phyloP scores from a whole-genome alignment of 257 asterid species.

The Solanum pennellii region DNA sequence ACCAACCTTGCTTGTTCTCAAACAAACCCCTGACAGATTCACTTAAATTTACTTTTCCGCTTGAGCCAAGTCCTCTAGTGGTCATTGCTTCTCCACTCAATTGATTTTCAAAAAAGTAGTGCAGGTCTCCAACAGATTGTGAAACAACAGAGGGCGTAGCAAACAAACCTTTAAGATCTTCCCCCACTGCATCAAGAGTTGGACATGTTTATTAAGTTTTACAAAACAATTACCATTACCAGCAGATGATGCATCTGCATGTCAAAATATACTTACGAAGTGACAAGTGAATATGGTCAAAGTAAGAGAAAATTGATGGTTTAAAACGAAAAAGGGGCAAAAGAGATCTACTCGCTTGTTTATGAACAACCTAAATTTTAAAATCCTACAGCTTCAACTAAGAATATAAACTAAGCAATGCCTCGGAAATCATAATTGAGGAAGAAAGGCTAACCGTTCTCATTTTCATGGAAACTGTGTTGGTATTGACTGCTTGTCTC shows the following conservation, averaged over 20 bases:
- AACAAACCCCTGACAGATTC: neutral
- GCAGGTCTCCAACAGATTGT: neutral
- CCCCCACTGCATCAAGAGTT: neutral
- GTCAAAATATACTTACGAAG: neutral
- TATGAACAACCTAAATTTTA: neutral
- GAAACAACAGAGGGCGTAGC: neutral
- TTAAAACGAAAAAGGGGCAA: neutral
- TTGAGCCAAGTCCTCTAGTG: neutral
- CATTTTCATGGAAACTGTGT: neutral
- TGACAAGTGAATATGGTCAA: neutral
- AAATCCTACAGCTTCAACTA: neutral
- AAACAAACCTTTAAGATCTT: neutral
- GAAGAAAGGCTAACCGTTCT: conserved; percentile 4
- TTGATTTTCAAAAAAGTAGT: neutral
- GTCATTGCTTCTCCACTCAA: neutral
- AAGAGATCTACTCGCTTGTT: neutral
- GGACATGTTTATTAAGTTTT: neutral
- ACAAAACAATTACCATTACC: neutral
- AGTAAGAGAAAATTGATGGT: neutral
- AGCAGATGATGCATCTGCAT: neutral
- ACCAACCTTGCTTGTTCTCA: neutral
- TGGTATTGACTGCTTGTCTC: conserved; percentile 6
- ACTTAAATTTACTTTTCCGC: neutral
- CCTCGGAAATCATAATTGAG: neutral
- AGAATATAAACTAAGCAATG: neutral